Conservation (phyloP, 2,329 filamentous ascomycete genomes). For the Cladophialophora chaetospira region DNA sequence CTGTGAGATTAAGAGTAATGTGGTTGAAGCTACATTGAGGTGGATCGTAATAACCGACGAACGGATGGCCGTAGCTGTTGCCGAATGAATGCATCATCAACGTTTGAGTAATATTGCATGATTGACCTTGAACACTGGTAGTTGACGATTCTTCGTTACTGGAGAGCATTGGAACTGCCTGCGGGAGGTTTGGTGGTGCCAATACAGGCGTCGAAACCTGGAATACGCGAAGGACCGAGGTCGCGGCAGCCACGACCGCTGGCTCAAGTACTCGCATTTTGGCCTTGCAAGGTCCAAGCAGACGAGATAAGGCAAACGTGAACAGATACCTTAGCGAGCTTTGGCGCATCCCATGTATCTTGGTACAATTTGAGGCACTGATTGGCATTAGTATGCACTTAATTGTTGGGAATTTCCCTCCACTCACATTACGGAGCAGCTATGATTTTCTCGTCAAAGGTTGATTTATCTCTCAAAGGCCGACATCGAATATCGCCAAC, state of each 20-base stretch:
- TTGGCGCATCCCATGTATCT: too few species aligned
- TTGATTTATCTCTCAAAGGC: too few species aligned
- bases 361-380: not conserved
- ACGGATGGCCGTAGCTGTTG: conserved; percentile 8
- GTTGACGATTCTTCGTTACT: not conserved
- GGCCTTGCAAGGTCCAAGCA: not conserved
- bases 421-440: too few species aligned
- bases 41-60: not conserved
- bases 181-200: not conserved
- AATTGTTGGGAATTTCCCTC: too few species aligned
- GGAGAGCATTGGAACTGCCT: not conserved
- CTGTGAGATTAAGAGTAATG: conserved; percentile 7
- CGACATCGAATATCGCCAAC: not conserved
- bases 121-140: not conserved
- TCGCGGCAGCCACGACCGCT: not conserved
- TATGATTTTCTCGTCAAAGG: too few species aligned
- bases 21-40: conserved; percentile 2
- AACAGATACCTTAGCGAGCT: too few species aligned
- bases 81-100: conserved; percentile 6
- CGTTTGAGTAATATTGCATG: not conserved
- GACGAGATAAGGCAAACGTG: not conserved
- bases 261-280: not conserved
- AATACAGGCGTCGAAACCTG: not conserved
- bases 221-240: conserved; percentile 3
- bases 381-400: too few species aligned